Evolutionary conservation across 2,329 filamentous ascomycete species (phyloP).

Genomic region (Pestalotiopsis fici): DNA sequence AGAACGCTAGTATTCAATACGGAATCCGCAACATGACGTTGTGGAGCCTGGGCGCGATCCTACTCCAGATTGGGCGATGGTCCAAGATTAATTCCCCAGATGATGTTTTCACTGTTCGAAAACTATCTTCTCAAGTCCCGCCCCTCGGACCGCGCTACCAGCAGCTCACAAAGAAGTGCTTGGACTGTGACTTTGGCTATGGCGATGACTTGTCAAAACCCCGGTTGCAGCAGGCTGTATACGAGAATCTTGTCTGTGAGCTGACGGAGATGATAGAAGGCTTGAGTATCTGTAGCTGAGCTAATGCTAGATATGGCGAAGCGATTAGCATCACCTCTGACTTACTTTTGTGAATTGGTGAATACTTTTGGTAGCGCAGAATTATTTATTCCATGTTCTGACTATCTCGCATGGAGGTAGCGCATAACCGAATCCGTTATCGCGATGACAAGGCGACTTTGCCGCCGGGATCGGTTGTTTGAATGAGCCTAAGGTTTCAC

Average conservation of each 20-base stretch:
- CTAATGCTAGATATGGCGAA: no score
- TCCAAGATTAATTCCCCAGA: not conserved
- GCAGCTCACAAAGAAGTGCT: slow-evolving; percentile 12
- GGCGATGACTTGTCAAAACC: slow-evolving; percentile 8
- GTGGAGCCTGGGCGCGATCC: slow-evolving; percentile 11
- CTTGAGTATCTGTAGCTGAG: not conserved
- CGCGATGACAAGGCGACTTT: no score
- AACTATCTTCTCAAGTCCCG: not conserved
- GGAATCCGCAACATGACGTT: slow-evolving; percentile 16
- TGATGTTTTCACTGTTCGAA: slow-evolving; percentile 10
- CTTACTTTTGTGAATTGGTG: no score
- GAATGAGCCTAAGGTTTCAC: no score
- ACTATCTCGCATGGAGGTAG: no score
- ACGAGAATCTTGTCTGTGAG: not conserved
- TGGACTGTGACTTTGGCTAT: slow-evolving; percentile 16
- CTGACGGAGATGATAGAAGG: slow-evolving; percentile 3
- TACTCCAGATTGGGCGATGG: slow-evolving; percentile 15
- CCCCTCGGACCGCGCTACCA: slow-evolving; percentile 11
- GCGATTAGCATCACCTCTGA: no score
- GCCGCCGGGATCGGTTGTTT: no score
- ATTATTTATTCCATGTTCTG: no score
- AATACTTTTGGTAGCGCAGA: no score
- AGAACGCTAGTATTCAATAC: not conserved
- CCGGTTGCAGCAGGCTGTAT: not conserved
- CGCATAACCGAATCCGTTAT: no score